Evolutionary conservation across 768 basidiomycete species (phyloP).

Genomic region (Rhodotorula taiwanensis): DNA sequence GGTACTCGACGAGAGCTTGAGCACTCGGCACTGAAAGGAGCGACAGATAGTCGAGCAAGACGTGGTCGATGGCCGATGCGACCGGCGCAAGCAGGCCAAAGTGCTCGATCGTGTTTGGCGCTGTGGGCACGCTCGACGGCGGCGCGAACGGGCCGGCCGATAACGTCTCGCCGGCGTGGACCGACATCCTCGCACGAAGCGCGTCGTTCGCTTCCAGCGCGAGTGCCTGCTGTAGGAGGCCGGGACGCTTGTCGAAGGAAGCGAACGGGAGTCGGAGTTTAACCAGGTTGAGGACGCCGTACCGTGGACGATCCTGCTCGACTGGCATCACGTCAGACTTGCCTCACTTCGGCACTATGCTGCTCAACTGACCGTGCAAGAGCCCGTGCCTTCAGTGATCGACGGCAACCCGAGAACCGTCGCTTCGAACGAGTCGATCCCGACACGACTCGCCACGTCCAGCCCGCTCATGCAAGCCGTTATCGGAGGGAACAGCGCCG

Average conservation of each 20-base stretch:
- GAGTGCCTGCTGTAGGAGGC: slow-evolving; percentile 5
- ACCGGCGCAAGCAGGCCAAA: slow-evolving; percentile 6
- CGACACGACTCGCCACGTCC: not conserved
- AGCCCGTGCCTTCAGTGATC: not conserved
- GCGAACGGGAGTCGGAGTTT: slow-evolving; percentile 12
- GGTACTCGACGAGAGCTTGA: slow-evolving; percentile 1
- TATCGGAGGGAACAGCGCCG: not conserved
- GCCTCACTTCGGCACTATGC: too few relatives aligned
- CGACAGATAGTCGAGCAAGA: slow-evolving; percentile 18
- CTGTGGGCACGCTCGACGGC: not conserved
- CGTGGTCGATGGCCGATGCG: slow-evolving; percentile 16
- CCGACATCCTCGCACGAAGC: not conserved
- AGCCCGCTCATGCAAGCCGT: not conserved
- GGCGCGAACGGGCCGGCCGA: not conserved
- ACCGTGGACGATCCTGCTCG: slow-evolving; percentile 23
- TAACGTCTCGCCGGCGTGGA: slow-evolving; percentile 23
- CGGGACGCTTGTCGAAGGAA: slow-evolving; percentile 2
- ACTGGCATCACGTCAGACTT: too few relatives aligned
- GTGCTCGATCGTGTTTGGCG: not conserved
- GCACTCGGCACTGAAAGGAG: not conserved
- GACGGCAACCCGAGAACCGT: not conserved
- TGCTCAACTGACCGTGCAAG: too few relatives aligned
- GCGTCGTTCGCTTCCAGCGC: not conserved
- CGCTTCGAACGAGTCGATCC: slow-evolving; percentile 8
- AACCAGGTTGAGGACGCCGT: slow-evolving; percentile 24